Evolutionary conservation across 2,329 filamentous ascomycete species (phyloP).

Genomic region (Plenodomus tracheiphilus): DNA sequence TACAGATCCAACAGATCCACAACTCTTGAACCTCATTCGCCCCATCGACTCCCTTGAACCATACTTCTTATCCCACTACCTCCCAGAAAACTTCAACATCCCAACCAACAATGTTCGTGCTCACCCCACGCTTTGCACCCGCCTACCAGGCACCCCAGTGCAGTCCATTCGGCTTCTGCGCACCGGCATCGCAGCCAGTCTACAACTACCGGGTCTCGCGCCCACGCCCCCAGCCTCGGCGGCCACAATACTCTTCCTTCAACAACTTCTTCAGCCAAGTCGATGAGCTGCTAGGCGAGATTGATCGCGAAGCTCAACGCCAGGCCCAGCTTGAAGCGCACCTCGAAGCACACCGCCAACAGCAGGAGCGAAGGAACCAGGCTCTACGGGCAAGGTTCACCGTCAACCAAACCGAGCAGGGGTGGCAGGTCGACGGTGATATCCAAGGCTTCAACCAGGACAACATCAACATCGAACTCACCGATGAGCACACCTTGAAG

Average conservation of each 20-base stretch:
- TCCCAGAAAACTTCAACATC: neutral
- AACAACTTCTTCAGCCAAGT: slow-evolving; percentile 39
- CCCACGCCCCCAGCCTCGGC: slow-evolving; percentile 18
- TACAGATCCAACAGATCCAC: slow-evolving; percentile 24
- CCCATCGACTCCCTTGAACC: slow-evolving; percentile 8
- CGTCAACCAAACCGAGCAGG: slow-evolving; percentile 32
- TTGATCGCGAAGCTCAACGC: slow-evolving; percentile 34
- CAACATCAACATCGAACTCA: slow-evolving; percentile 41
- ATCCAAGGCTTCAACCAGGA: slow-evolving; percentile 39
- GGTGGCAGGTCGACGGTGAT: slow-evolving; percentile 39
- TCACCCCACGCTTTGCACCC: slow-evolving; percentile 38
- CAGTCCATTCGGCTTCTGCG: slow-evolving; percentile 32
- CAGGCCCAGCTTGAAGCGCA: slow-evolving; percentile 27
- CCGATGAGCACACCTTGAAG: slow-evolving; percentile 39
- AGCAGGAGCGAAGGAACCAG: slow-evolving; percentile 35
- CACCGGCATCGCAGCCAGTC: slow-evolving; percentile 21
- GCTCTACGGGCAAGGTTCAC: slow-evolving; percentile 35
- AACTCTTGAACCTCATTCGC: slow-evolving; percentile 20
- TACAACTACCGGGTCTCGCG: slow-evolving; percentile 22
- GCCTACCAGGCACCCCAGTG: slow-evolving; percentile 33
- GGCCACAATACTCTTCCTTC: slow-evolving; percentile 30
- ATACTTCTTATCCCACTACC: slow-evolving; percentile 2
- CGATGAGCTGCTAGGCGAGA: slow-evolving; percentile 36
- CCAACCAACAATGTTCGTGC: slow-evolving; percentile 38
- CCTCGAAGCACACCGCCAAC: slow-evolving; percentile 20